Evolutionary conservation across 805 yeast species (phyloP), one percentile per base, ranked within the genome.

Genomic region (Candida awuae): DNA sequence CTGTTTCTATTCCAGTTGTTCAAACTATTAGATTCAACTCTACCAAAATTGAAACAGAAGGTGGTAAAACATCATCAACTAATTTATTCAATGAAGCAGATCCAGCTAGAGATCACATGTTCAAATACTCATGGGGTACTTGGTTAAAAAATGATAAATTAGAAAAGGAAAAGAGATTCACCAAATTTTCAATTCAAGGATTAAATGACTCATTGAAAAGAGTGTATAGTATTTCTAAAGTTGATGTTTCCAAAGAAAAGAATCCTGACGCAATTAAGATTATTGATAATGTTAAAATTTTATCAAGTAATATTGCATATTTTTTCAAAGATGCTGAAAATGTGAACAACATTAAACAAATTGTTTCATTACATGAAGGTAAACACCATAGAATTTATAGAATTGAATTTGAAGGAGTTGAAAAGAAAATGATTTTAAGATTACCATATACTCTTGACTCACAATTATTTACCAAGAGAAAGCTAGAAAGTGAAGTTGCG

Each of bases 81-180:
- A 38, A 39, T 27, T 31, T 46, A 14, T 43, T 35, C 22, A 35
- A 40, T 34, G 42, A 44, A 13, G 14, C 43, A 2, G 49, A 46
- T 35, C 47, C 49, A 31, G 25, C 30, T 28, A 39, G 49, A 27
- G 37, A 41, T n/a, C 49, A 46, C n/a, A 46, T 92, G 54, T 90
- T 85, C 67, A 76, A 82, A 51, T 90, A 87, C 57, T 69, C 92
- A 3, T 90, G 97, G 94, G 98, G 98, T 34, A 73, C 95, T 6
- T 90, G 97, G 97, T 65, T 88, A 52, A 75, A 70, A 46, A 75
- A 90, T 55, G 95, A 92, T 56, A 71, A 68, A 40, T 61, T 60
- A 23, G 88, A 92, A 57, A 82, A 84, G 53, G 75, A 70, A 13
- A 76, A 75, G 49, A 77, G 98, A 61, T 73, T 72, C 41, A 90